phyloP scores from a whole-genome alignment of 768 basidiomycete genomes.

The Boletus rex-veris region DNA sequence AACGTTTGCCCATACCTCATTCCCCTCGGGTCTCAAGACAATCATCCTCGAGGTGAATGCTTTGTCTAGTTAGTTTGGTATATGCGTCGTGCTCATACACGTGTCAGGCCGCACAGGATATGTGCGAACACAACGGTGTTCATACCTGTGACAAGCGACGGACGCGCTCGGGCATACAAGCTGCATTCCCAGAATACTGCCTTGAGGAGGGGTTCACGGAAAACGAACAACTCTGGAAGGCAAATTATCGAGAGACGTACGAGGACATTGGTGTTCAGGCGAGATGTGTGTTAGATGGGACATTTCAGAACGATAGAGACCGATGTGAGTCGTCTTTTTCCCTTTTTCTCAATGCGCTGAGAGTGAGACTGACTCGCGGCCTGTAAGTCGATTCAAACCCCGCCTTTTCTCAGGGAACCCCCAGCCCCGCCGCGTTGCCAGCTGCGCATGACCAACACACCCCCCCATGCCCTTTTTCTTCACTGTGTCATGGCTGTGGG shows the following conservation, averaged over 20 bases:
- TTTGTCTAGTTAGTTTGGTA: too few species aligned
- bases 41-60: conserved; percentile 53
- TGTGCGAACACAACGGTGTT: conserved; percentile 60
- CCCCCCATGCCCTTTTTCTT: too few species aligned
- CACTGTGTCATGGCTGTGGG: too few species aligned
- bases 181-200: conserved; percentile 37
- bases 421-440: too few species aligned
- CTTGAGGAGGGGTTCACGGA: conserved; percentile 61
- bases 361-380: not conserved
- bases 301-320: conserved; percentile 43
- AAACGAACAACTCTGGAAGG: conserved; percentile 56
- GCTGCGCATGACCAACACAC: too few species aligned
- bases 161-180: conserved; percentile 45
- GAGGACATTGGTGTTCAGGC: conserved; percentile 44
- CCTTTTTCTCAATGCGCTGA: not conserved
- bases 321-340: conserved; percentile 39
- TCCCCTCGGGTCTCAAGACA: conserved; percentile 27
- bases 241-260: conserved; percentile 21
- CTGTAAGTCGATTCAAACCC: too few species aligned
- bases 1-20: conserved; percentile 43
- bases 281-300: conserved; percentile 46
- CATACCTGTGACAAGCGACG: conserved; percentile 72
- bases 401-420: too few species aligned
- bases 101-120: conserved; percentile 46
- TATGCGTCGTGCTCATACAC: not conserved